phyloP scores from a whole-genome alignment of 192 early-diverging fungal genomes.

The Spizellomyces sp. region DNA sequence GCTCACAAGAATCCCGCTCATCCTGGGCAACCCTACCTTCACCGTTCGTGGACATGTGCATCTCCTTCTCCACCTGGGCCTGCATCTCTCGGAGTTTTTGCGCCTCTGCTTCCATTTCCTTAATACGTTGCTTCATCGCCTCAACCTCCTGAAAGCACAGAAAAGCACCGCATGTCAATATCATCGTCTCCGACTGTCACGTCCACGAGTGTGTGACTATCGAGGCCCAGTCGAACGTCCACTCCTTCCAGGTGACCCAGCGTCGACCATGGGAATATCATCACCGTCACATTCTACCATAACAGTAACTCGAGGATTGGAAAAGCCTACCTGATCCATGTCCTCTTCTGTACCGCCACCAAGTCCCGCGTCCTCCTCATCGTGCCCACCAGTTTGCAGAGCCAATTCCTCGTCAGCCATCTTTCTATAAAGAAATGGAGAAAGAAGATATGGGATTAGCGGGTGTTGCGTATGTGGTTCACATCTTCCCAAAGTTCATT shows the following conservation, averaged over 20 bases:
- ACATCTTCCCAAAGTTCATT: too few relatives aligned
- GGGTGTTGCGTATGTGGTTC: too few relatives aligned
- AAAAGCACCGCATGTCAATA: not conserved
- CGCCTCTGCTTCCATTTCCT: slow-evolving; percentile 84
- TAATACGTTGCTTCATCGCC: slow-evolving; percentile 75
- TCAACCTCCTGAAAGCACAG: slow-evolving; percentile 63
- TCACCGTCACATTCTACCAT: too few relatives aligned
- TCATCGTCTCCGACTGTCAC: too few relatives aligned
- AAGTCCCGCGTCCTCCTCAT: not conserved
- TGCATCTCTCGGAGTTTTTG: slow-evolving; percentile 78
- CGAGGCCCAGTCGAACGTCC: too few relatives aligned
- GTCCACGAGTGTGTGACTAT: too few relatives aligned
- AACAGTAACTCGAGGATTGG: too few relatives aligned
- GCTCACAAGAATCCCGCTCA: not conserved
- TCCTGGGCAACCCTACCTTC: slow-evolving; percentile 12
- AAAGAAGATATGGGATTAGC: too few relatives aligned
- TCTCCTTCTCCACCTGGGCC: slow-evolving; percentile 74
- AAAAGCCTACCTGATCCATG: slow-evolving; percentile 8
- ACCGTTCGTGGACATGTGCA: slow-evolving; percentile 40
- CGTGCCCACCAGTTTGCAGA: not conserved
- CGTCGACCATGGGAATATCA: too few relatives aligned
- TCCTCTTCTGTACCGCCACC: slow-evolving; percentile 6
- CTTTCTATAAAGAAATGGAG: not conserved
- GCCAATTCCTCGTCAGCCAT: slow-evolving; percentile 22
- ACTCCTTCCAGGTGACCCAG: too few relatives aligned